Conservation (phyloP, 2,329 filamentous ascomycete genomes). For the Fusarium tupiense region DNA sequence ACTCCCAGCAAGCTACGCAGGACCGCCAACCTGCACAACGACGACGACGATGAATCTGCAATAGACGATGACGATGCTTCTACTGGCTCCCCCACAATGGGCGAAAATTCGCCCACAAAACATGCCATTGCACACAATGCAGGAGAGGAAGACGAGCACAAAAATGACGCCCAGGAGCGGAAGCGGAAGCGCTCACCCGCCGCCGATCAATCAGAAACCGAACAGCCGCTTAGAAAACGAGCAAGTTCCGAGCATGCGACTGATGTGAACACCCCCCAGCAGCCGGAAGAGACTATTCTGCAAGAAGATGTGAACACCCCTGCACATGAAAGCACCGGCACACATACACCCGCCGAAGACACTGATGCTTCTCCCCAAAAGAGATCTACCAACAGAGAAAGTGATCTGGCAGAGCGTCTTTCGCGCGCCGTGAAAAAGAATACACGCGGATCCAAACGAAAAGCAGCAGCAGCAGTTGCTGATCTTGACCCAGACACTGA, state of each 20-base stretch:
- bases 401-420: slow-evolving; percentile 46
- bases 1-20: slow-evolving; percentile 83
- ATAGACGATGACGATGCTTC: slow-evolving; percentile 55
- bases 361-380: slow-evolving; percentile 48
- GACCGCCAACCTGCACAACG: slow-evolving; percentile 47
- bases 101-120: slow-evolving; percentile 51
- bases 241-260: slow-evolving; percentile 58
- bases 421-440: slow-evolving; percentile 51
- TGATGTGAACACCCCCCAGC: slow-evolving; percentile 47
- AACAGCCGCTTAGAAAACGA: slow-evolving; percentile 64
- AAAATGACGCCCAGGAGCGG: slow-evolving; percentile 51
- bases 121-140: slow-evolving; percentile 40
- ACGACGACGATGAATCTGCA: slow-evolving; percentile 52
- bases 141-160: slow-evolving; percentile 45
- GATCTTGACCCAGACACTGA: slow-evolving; percentile 47
- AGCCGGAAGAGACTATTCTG: slow-evolving; percentile 46
- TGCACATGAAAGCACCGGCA: slow-evolving; percentile 50
- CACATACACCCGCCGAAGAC: slow-evolving; percentile 59
- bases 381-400: slow-evolving; percentile 44
- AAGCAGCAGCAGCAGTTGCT: slow-evolving; percentile 43
- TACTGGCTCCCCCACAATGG: slow-evolving; percentile 51
- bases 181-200: slow-evolving; percentile 63
- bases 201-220: slow-evolving; percentile 56
- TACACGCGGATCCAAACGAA: slow-evolving; percentile 55
- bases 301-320: slow-evolving; percentile 50